These are phyloP conservation scores for Ustilago loliicola DNA, from an alignment of 1,284 basidiomycete genomes.

Conservation along the genomic window DNA sequence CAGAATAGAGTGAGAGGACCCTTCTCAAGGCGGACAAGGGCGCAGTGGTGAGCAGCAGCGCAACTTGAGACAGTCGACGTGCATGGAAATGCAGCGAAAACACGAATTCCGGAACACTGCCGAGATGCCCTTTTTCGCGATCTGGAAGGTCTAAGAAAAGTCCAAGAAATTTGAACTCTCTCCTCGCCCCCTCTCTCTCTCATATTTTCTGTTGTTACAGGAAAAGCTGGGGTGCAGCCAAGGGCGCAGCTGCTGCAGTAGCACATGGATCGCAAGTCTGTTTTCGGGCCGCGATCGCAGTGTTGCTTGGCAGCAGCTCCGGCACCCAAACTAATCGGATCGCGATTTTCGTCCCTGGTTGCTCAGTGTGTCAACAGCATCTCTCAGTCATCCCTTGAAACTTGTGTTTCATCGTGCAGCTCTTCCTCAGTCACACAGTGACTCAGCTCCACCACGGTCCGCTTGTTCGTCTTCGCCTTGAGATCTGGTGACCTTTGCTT, in stretches of 20 bases:
- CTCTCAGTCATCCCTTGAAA: conserved; percentile 20
- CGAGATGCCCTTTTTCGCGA: background rate
- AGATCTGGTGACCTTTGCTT: conserved; percentile 2
- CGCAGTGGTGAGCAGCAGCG: background rate
- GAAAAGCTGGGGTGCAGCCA: conserved; percentile 11
- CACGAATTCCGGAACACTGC: background rate
- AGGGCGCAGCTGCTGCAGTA: background rate
- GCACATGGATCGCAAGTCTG: background rate
- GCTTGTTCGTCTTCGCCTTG: background rate
- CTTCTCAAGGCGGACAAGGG: background rate
- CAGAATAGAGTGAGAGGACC: background rate
- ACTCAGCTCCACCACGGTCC: conserved; percentile 1
- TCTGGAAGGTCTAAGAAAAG: too few relatives aligned
- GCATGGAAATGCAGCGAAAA: conserved; percentile 19
- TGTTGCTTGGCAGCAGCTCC: too few relatives aligned
- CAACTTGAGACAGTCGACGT: conserved; percentile 3
- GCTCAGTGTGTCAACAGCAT: background rate
- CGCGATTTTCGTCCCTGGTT: background rate
- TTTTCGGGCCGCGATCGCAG: too few relatives aligned
- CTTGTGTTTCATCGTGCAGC: conserved; percentile 15
- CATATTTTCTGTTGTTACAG: background rate
- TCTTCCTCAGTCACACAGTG: background rate
- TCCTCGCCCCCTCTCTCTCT: too few relatives aligned
- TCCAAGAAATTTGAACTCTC: too few relatives aligned
- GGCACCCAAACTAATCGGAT: background rate